Percentiles rank a stretch among this genome's conserved stretches.
Evolutionary conservation across 1,284 basidiomycete genomes (phyloP).

Genomic region (Rhodotorula sp.): DNA sequence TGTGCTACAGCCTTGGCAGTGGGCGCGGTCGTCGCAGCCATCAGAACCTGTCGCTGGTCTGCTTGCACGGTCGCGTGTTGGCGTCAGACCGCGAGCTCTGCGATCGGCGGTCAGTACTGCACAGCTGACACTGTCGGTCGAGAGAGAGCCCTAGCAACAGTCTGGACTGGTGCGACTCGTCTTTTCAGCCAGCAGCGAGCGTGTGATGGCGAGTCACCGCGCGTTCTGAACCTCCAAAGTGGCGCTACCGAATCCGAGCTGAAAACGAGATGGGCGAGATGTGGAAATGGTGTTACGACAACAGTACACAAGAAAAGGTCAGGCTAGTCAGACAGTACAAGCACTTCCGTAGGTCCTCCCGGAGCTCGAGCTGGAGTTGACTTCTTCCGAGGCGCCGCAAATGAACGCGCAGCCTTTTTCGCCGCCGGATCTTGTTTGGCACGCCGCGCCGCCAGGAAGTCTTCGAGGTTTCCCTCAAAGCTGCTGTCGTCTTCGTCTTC

Average conservation of each 20-base stretch:
- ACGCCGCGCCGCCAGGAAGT: background rate
- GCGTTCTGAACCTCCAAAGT: background rate
- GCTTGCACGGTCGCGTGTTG: constrained; percentile 6
- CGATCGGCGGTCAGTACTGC: too few species aligned
- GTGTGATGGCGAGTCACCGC: background rate
- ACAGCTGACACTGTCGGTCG: too few species aligned
- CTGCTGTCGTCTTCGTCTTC: background rate
- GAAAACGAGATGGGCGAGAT: background rate
- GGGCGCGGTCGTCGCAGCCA: constrained; percentile 2
- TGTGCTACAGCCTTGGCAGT: background rate
- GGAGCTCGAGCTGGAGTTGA: background rate
- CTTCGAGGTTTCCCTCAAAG: background rate
- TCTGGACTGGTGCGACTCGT: too few species aligned
- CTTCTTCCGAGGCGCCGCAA: background rate
- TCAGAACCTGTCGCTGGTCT: background rate
- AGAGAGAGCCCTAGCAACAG: too few species aligned
- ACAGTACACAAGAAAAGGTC: background rate
- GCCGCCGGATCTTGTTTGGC: background rate
- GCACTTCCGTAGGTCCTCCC: background rate
- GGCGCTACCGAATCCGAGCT: background rate
- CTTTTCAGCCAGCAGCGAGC: too few species aligned
- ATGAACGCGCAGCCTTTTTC: background rate
- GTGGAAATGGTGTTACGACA: background rate
- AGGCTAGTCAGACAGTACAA: background rate
- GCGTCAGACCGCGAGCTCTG: background rate